These are phyloP conservation scores for Alternaria conjuncta DNA, from an alignment of 2,329 filamentous ascomycete genomes.

Conservation along the genomic window DNA sequence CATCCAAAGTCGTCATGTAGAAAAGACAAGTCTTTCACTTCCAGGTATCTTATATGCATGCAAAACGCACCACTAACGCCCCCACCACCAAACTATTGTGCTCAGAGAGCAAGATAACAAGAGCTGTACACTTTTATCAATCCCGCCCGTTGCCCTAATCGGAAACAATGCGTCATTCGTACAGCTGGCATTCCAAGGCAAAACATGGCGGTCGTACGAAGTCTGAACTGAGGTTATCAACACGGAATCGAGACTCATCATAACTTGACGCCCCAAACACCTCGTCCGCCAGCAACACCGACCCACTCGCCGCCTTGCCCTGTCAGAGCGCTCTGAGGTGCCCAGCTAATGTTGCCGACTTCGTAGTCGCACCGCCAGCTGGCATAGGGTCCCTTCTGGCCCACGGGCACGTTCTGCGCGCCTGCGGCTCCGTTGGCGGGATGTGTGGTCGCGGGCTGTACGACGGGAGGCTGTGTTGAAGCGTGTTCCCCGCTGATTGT, in stretches of 20 bases:
- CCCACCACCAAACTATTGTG: background rate
- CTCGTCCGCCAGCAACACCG: conserved; percentile 79
- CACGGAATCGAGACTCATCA: conserved; percentile 27
- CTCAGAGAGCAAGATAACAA: background rate
- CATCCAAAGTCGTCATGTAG: background rate
- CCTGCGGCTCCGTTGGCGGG: conserved; percentile 38
- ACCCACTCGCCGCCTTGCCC: conserved; percentile 81
- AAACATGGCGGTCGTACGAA: background rate
- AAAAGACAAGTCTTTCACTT: background rate
- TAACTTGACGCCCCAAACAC: conserved; percentile 76
- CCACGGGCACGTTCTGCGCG: conserved; percentile 48
- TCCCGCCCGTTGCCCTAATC: background rate
- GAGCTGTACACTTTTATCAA: background rate
- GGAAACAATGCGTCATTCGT: background rate
- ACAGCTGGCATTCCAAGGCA: background rate
- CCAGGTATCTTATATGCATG: conserved; percentile 6
- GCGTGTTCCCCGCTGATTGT: conserved; percentile 54
- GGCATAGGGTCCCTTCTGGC: conserved; percentile 71
- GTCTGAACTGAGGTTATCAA: background rate
- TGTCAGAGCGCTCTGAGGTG: conserved; percentile 71
- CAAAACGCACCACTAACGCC: background rate
- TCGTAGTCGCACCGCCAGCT: conserved; percentile 89
- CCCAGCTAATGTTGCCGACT: conserved; percentile 84
- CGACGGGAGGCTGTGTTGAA: conserved; percentile 30
- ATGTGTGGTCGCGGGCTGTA: conserved; percentile 30